These are phyloP conservation scores for Pestalotiopsis sp. DNA, from an alignment of 2,329 filamentous ascomycete genomes.

Conservation along the genomic window DNA sequence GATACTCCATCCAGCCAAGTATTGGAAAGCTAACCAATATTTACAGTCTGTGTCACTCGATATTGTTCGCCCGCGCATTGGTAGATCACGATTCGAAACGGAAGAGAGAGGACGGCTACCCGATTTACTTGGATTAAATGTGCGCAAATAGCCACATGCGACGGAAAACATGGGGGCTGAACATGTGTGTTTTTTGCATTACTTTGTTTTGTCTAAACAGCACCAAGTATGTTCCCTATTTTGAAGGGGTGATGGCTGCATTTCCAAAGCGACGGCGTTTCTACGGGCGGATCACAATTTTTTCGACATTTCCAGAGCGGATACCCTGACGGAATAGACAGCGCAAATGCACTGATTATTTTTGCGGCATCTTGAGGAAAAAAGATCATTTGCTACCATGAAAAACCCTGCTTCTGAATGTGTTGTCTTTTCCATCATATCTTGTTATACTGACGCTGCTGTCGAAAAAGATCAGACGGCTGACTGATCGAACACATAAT, in stretches of 20 bases:
- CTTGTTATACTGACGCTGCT: not conserved
- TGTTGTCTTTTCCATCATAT: not conserved
- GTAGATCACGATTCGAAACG: slow-evolving; percentile 5
- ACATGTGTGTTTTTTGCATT: not conserved
- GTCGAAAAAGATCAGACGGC: not conserved
- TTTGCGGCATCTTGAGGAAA: not conserved
- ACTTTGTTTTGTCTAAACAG: not conserved
- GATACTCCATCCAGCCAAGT: not conserved
- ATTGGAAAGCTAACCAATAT: not conserved
- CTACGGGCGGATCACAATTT: not conserved
- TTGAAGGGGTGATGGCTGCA: not conserved
- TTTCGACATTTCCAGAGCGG: slow-evolving; percentile 1
- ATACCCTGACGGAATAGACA: slow-evolving; percentile 6
- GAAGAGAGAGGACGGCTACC: not conserved
- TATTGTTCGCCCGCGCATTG: slow-evolving; percentile 5
- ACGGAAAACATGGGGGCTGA: not conserved
- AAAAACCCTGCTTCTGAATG: too few relatives aligned
- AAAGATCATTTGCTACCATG: not conserved
- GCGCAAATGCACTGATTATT: not conserved
- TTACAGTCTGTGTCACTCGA: slow-evolving; percentile 1
- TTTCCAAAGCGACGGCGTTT: slow-evolving; percentile 5
- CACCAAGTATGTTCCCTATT: not conserved
- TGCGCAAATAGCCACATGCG: not conserved
- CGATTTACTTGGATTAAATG: not conserved
- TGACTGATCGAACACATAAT: not conserved